These are phyloP conservation scores for Sporothrix euskadiensis DNA, from an alignment of 2,329 filamentous ascomycete species.

Conservation along the genomic window DNA sequence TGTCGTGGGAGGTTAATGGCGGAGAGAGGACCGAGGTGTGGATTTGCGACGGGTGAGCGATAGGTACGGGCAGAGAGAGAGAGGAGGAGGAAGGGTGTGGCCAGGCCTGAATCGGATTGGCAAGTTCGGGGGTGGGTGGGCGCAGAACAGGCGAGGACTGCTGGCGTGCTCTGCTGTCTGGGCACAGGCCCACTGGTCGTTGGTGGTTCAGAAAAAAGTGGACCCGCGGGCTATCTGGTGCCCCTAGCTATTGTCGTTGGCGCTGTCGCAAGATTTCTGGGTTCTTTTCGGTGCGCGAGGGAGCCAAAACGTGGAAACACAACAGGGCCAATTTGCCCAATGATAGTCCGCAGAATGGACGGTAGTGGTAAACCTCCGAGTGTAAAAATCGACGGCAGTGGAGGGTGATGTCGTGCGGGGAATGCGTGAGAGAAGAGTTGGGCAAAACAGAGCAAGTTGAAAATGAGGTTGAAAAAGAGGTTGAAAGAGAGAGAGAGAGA, in stretches of 20 bases:
- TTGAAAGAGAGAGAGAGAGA: background rate
- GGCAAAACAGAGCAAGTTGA: background rate
- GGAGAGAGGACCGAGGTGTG: background rate
- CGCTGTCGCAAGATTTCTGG: slow-evolving; percentile 9
- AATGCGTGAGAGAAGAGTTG: background rate
- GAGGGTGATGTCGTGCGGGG: background rate
- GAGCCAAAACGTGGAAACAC: slow-evolving; percentile 22
- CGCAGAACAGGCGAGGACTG: background rate
- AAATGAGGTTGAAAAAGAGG: slow-evolving; percentile 5
- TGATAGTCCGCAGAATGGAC: background rate
- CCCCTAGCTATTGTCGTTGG: background rate
- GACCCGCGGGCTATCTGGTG: slow-evolving; percentile 4
- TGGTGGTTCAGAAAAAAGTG: slow-evolving; percentile 19
- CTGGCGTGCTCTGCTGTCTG: background rate
- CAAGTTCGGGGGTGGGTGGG: slow-evolving; percentile 2
- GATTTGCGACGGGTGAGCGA: slow-evolving; percentile 26
- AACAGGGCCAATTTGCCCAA: slow-evolving; percentile 8
- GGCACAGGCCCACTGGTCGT: background rate
- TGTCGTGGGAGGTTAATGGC: background rate
- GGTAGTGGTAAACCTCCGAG: background rate
- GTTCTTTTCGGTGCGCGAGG: background rate
- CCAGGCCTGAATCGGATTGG: slow-evolving; percentile 18
- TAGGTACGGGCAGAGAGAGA: background rate
- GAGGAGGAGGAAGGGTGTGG: slow-evolving; percentile 7
- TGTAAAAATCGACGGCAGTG: background rate